Percentiles rank a stretch among this genome's conserved stretches.
phyloP scores from a whole-genome alignment of 2,329 filamentous ascomycete species.

The Colletotrichum sp. region DNA sequence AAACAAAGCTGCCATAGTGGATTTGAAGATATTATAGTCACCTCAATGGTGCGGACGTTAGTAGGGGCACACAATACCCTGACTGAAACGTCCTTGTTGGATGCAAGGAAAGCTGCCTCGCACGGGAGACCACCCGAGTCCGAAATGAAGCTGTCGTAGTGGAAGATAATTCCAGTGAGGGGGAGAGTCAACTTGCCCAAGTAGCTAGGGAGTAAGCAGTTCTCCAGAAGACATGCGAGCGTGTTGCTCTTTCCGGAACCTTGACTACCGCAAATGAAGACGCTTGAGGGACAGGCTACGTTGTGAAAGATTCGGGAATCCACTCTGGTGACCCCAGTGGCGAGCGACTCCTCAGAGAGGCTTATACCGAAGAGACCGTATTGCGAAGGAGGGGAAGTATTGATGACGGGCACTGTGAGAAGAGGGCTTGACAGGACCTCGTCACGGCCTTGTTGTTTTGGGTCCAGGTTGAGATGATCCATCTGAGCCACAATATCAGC shows the following conservation, averaged over 20 bases:
- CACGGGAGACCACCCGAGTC: conserved; percentile 55
- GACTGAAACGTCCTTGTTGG: conserved; percentile 47
- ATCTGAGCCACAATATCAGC: not conserved
- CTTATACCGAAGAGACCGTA: conserved; percentile 28
- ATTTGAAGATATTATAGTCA: not conserved
- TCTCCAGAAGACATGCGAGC: conserved; percentile 61
- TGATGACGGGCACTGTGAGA: not conserved
- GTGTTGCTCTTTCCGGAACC: conserved; percentile 70
- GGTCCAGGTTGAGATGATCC: not conserved
- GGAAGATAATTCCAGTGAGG: conserved; percentile 67
- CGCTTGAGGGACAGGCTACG: conserved; percentile 56
- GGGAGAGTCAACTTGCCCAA: conserved; percentile 54
- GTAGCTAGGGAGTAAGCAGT: conserved; percentile 53
- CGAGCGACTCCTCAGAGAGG: not conserved
- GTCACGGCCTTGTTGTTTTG: not conserved
- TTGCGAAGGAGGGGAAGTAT: not conserved
- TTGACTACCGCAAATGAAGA: conserved; percentile 69
- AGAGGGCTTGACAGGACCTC: conserved; percentile 13
- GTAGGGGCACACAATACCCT: conserved; percentile 60
- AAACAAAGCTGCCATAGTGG: not conserved
- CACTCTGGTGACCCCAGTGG: no score
- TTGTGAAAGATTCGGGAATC: conserved; percentile 47
- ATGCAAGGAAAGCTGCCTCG: conserved; percentile 63
- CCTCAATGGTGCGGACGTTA: conserved; percentile 45
- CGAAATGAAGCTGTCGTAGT: conserved; percentile 64